phyloP scores from a whole-genome alignment of 805 yeast species.

The Ogataea paradorogensis region DNA sequence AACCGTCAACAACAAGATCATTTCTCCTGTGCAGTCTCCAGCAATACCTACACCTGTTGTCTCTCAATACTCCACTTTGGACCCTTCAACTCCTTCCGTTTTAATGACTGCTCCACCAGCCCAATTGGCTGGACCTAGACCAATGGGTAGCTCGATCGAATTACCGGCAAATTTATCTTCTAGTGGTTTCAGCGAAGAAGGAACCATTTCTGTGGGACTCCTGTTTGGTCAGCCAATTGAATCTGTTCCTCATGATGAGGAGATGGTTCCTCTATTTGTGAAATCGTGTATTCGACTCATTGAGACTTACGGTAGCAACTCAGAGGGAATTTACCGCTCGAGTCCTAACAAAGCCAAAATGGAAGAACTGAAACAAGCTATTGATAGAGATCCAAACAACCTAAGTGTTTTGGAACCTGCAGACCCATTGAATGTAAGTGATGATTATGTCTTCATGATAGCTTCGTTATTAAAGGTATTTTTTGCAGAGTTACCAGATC shows the following conservation, averaged over 20 bases:
- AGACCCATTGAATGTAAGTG: constrained; percentile 55
- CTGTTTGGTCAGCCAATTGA: constrained; percentile 88
- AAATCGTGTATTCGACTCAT: constrained; percentile 83
- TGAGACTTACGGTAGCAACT: constrained; percentile 77
- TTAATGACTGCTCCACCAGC: not conserved
- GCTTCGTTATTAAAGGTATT: constrained; percentile 83
- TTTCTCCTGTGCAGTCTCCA: not conserved
- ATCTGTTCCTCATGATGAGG: constrained; percentile 77
- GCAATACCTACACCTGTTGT: not conserved
- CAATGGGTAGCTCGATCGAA: not conserved
- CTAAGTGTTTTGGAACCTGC: constrained; percentile 47
- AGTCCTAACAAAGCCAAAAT: constrained; percentile 77
- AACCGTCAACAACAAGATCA: not conserved
- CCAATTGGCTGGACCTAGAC: constrained; percentile 2
- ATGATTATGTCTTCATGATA: constrained; percentile 82
- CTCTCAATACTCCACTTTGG: constrained; percentile 24
- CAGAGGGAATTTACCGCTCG: constrained; percentile 88
- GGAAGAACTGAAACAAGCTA: constrained; percentile 65
- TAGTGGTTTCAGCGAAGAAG: not conserved
- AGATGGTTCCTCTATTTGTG: constrained; percentile 88
- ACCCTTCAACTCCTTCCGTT: constrained; percentile 23
- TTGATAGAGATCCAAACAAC: constrained; percentile 74
- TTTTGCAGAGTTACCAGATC: constrained; percentile 83
- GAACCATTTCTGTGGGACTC: constrained; percentile 25
- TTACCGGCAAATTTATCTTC: not conserved